These are phyloP conservation scores for Colletotrichum liriopes DNA, from an alignment of 2,329 filamentous ascomycete genomes.

Conservation along the genomic window DNA sequence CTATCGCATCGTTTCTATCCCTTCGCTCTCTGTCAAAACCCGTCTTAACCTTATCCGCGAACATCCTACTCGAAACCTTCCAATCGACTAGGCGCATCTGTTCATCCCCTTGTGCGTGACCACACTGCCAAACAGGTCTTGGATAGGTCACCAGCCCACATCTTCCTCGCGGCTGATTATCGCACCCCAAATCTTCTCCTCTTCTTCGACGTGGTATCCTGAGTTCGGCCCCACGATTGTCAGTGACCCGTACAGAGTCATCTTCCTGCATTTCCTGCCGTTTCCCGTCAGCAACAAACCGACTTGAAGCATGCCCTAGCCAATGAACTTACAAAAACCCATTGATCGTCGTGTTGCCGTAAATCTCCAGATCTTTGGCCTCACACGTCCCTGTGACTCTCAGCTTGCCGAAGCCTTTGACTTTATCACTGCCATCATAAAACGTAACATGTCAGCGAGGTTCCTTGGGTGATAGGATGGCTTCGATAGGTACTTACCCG, in stretches of 20 bases:
- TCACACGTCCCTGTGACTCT: constrained; percentile 60
- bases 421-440: constrained; percentile 55
- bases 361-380: constrained; percentile 62
- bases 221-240: constrained; percentile 63
- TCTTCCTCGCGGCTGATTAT: constrained; percentile 60
- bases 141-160: constrained; percentile 55
- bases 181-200: constrained; percentile 60
- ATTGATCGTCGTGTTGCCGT: constrained; percentile 62
- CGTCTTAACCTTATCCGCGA: neutral
- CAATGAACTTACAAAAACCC: constrained; percentile 58
- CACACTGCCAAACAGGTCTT: neutral
- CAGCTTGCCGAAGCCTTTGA: constrained; percentile 64
- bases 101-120: no score
- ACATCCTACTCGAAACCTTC: neutral
- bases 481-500: constrained; percentile 49
- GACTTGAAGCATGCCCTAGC: neutral
- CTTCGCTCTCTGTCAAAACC: no score
- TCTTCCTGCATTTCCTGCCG: constrained; percentile 57
- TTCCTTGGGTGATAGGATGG: neutral
- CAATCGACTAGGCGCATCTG: no score
- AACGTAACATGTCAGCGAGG: neutral
- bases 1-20: neutral
- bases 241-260: constrained; percentile 63
- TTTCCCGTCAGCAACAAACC: constrained; percentile 25
- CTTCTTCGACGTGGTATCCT: constrained; percentile 59